These are phyloP conservation scores for Athelia psychrophila DNA, from an alignment of 1,284 basidiomycete species.

Conservation along the genomic window DNA sequence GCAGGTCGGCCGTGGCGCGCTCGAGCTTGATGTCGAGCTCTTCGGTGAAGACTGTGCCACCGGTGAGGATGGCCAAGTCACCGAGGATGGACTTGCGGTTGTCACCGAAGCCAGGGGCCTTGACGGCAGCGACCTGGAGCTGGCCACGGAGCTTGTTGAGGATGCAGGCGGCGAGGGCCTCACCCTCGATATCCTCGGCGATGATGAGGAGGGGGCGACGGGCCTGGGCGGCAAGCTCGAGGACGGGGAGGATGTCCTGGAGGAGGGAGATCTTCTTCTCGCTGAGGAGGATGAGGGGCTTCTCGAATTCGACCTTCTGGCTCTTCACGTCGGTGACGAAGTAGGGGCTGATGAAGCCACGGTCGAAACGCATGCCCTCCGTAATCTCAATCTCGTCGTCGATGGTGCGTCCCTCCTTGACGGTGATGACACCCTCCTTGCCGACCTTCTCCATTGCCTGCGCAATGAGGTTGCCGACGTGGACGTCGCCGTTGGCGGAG, in stretches of 20 bases:
- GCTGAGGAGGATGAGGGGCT: constrained; percentile 89
- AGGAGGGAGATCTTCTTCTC: constrained; percentile 98
- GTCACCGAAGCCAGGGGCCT: constrained; percentile 98
- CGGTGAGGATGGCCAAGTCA: constrained; percentile 95
- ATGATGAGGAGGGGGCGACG: constrained; percentile 95
- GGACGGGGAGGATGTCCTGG: constrained; percentile 93
- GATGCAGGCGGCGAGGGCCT: constrained; percentile 96
- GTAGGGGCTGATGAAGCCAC: constrained; percentile 98
- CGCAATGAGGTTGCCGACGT: constrained; percentile 96
- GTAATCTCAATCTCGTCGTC: constrained; percentile 99
- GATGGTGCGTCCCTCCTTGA: constrained; percentile 97
- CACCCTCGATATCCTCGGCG: constrained; percentile 97
- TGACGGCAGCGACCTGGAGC: constrained; percentile 89
- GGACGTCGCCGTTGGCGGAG: constrained; percentile 94
- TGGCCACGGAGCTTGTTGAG: constrained; percentile 99
- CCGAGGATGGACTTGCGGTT: constrained; percentile 98
- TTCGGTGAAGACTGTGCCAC: constrained; percentile 97
- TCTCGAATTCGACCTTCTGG: constrained; percentile 97
- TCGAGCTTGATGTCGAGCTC: constrained; percentile 99
- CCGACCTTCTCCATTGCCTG: constrained; percentile 99
- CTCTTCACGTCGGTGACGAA: constrained; percentile 98
- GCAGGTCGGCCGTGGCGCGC: constrained; percentile 84
- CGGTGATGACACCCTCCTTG: constrained; percentile 99
- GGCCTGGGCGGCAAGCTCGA: constrained; percentile 89
- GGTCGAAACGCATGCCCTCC: constrained; percentile 99